phyloP scores from a whole-genome alignment of 345 rosid species.

The Citrus sinensis region DVS_A1.0 CM039165.1:38460501-38461000 shows the following conservation, averaged over 20 bases:
- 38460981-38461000: slow-evolving; percentile 11
- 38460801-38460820: slow-evolving; percentile 12
- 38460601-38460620: slow-evolving; percentile 60
- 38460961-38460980: slow-evolving; percentile 11
- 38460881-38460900: slow-evolving; percentile 89
- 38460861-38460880: slow-evolving; percentile 86
- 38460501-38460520: slow-evolving; percentile 50
- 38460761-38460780: slow-evolving; percentile 88
- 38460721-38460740: slow-evolving; percentile 89
- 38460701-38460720: slow-evolving; percentile 60
- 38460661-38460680: slow-evolving; percentile 65
- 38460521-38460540: slow-evolving; percentile 46
- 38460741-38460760: slow-evolving; percentile 85
- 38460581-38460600: slow-evolving; percentile 61
- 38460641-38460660: slow-evolving; percentile 48
- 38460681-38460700: slow-evolving; percentile 66
- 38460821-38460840: slow-evolving; percentile 1
- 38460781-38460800: slow-evolving; percentile 57
- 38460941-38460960: not conserved
- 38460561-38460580: slow-evolving; percentile 44
- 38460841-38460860: not conserved
- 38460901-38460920: slow-evolving; percentile 95
- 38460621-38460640: slow-evolving; percentile 57
- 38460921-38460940: slow-evolving; percentile 82
- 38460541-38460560: slow-evolving; percentile 55